Evolutionary conservation across 1,139 yeast genomes (phyloP), one percentile per base, ranked within the genome.

Genomic region (Taphrina wiesneri): DNA sequence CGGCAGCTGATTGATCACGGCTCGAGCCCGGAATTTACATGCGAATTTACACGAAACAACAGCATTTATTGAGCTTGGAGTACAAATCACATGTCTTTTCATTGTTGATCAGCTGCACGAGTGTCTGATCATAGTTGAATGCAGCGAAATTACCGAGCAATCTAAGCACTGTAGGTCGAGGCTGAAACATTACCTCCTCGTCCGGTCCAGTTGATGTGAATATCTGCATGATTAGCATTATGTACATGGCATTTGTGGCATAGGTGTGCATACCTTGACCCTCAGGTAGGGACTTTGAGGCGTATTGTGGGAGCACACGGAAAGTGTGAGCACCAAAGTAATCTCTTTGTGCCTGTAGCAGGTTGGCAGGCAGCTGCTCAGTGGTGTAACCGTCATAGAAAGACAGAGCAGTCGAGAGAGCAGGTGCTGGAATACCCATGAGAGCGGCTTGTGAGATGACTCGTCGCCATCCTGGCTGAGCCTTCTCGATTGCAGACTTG

Each of bases 321-420:
- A 93, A 93, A 77, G 99, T 93, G 86, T 93, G 99, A 73, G 99
- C 99, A 82, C 99, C 99, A 76, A 93, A 93, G 90, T 92, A 93
- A 80, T 93, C 99, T 84, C 99, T 90, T 85, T 93, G 99, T 75
- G 98, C 98, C 83, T 93, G 99, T 79, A 93, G 84, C 81, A 93
- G 85, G 88, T 92, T 92, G 74, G 99, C 99, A 77, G 99, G 98
- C 77, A 92, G 84, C 78, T 87, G 85, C 72, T 85, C 96, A 69
- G 97, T 88, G 86, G 98, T 88, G 89, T 89, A 92, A 80, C 99
- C 99, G 79, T 93, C 99, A 85, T 90, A 93, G 91, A 92, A 93
- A 70, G 97, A 82, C 80, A 93, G 85, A 73, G 99, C 99, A 72
- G 99, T 90, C 72, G 96, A 80, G 85, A 92, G 90, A 74, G 99